These are phyloP conservation scores for Lupinus albus DNA, from an alignment of 306 rosid genomes.

Conservation along the genomic window DNA sequence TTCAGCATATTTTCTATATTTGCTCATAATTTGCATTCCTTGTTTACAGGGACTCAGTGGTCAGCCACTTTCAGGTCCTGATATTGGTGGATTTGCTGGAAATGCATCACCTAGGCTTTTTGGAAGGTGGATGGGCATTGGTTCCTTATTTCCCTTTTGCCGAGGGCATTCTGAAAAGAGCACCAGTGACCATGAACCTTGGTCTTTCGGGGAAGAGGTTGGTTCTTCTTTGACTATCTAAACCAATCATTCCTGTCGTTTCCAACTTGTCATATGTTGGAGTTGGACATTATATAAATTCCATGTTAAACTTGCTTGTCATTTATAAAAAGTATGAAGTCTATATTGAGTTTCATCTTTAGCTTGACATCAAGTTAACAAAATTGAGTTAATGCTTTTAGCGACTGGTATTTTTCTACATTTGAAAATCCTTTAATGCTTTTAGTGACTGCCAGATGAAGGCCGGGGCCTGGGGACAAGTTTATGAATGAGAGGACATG, in stretches of 20 bases:
- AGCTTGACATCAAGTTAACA: constrained; percentile 9
- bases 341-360: constrained; percentile 23
- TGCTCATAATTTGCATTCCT: constrained; percentile 34
- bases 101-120: constrained; percentile 88
- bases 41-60: constrained; percentile 90
- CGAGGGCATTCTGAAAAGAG: constrained; percentile 81
- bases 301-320: constrained; percentile 1
- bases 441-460: constrained; percentile 21
- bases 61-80: constrained; percentile 94
- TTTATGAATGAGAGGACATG: constrained; percentile 33
- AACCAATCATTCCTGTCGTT: constrained; percentile 20
- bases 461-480: constrained; percentile 31
- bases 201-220: constrained; percentile 97
- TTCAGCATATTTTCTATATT: constrained; percentile 8
- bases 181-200: constrained; percentile 83
- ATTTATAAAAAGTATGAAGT: constrained; percentile 20
- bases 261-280: constrained; percentile 29
- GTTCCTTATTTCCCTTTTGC: constrained; percentile 83
- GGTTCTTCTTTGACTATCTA: constrained; percentile 43
- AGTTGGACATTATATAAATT: constrained; percentile 10
- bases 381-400: constrained; percentile 29
- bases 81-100: constrained; percentile 92
- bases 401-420: constrained; percentile 20
- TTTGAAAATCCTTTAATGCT: constrained; percentile 14
- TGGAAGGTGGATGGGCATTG: constrained; percentile 93